Percentiles rank a stretch among this genome's conserved stretches.
phyloP scores from a whole-genome alignment of 805 yeast genomes.

The Nakazawaea ishiwadae region DNA sequence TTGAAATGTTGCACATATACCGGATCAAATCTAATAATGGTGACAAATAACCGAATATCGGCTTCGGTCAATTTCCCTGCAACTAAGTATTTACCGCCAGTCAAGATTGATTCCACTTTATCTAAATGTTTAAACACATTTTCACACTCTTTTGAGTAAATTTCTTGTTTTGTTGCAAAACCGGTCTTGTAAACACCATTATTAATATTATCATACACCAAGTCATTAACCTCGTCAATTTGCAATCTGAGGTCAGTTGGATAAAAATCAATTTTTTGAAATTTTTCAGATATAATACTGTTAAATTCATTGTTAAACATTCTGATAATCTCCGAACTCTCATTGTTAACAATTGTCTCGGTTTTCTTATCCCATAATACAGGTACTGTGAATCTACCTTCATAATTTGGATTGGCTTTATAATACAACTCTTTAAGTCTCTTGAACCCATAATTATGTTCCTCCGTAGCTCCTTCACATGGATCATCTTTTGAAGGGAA shows the following conservation, averaged over 20 bases:
- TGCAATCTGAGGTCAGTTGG: conserved; percentile 49
- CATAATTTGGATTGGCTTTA: conserved; percentile 70
- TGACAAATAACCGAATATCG: conserved; percentile 81
- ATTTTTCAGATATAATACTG: conserved; percentile 43
- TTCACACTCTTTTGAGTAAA: conserved; percentile 64
- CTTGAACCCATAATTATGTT: conserved; percentile 52
- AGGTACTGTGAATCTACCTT: conserved; percentile 88
- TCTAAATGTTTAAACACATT: conserved; percentile 65
- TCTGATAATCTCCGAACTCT: conserved; percentile 84
- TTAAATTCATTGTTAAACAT: conserved; percentile 76
- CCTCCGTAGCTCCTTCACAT: conserved; percentile 46
- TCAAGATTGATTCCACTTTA: conserved; percentile 58
- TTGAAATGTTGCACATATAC: conserved; percentile 95
- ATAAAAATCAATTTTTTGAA: conserved; percentile 51
- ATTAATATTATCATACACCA: conserved; percentile 84
- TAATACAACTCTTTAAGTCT: conserved; percentile 69
- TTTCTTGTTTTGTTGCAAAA: conserved; percentile 79
- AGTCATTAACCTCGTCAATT: conserved; percentile 73
- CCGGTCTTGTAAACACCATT: conserved; percentile 94
- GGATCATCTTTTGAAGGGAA: conserved; percentile 51
- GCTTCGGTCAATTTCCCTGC: conserved; percentile 81
- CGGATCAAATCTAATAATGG: conserved; percentile 87
- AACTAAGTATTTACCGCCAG: conserved; percentile 37
- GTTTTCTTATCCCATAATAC: conserved; percentile 86
- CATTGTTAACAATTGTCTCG: conserved; percentile 84